Percentiles rank a stretch among this genome's conserved stretches.
Conservation (phyloP, 1,284 basidiomycete species). For the Clitocybe nebularis region DNA sequence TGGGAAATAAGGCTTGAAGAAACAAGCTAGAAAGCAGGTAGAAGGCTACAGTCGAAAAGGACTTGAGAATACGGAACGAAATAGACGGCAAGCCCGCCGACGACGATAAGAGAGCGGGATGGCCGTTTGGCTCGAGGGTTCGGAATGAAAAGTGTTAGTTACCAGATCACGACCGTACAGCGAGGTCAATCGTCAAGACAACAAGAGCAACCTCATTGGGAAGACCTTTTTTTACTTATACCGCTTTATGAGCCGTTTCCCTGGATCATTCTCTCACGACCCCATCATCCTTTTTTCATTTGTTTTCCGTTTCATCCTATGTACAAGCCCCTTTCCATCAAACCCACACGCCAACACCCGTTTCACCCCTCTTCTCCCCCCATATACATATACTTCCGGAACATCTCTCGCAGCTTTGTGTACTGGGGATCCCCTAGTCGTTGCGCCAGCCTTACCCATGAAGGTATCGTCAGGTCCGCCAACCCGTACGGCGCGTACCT, state of each 20-base stretch:
- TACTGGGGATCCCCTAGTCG: constrained; percentile 51
- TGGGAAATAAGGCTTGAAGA: constrained; percentile 18
- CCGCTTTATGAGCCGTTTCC: neutral
- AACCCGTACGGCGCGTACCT: constrained; percentile 70
- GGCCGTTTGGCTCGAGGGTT: constrained; percentile 24
- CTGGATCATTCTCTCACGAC: constrained; percentile 15
- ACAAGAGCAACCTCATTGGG: constrained; percentile 31
- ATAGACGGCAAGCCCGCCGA: constrained; percentile 23
- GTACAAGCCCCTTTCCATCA: constrained; percentile 8
- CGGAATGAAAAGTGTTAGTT: constrained; percentile 30
- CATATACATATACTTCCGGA: constrained; percentile 71
- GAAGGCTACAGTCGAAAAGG: constrained; percentile 17
- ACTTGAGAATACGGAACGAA: constrained; percentile 20
- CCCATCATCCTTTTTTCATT: constrained; percentile 12
- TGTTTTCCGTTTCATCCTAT: constrained; percentile 8
- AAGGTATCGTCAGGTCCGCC: constrained; percentile 73
- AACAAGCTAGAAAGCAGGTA: constrained; percentile 15
- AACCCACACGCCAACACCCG: constrained; percentile 11
- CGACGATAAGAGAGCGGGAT: constrained; percentile 32
- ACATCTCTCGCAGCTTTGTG: constrained; percentile 62
- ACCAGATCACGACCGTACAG: constrained; percentile 26
- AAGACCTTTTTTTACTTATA: constrained; percentile 14
- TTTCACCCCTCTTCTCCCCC: constrained; percentile 37
- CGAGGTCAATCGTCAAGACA: constrained; percentile 64
- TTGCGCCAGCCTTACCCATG: constrained; percentile 72